Conservation (phyloP, 139 green algal genomes). For the Chlamydomonas eustigma region DNA sequence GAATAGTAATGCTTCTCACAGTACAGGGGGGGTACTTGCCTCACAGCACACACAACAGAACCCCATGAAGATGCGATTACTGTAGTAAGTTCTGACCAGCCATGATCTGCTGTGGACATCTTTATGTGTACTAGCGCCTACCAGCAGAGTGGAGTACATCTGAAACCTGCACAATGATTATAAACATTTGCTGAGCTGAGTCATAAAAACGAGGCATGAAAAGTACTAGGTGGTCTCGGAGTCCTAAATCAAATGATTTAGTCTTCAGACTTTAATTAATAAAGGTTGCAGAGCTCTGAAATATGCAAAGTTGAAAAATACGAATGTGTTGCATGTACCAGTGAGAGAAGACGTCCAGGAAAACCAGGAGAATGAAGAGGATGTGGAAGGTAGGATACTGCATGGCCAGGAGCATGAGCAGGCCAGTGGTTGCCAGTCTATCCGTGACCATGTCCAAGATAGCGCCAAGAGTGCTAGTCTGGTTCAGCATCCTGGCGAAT, state of each 20-base stretch:
- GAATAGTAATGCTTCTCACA: too few relatives aligned
- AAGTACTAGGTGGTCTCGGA: too few relatives aligned
- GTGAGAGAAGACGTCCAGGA: conserved; percentile 91
- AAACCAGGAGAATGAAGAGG: conserved; percentile 65
- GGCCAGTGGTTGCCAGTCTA: conserved; percentile 80
- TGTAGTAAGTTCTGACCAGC: conserved; percentile 90
- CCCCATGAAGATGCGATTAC: conserved; percentile 90
- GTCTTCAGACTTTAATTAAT: too few relatives aligned
- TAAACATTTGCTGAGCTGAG: too few relatives aligned
- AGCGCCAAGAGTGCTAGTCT: conserved; percentile 81
- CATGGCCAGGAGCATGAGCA: conserved; percentile 75
- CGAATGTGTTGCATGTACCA: too few relatives aligned
- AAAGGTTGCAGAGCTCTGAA: too few relatives aligned
- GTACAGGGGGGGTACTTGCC: too few relatives aligned
- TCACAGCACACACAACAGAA: conserved; percentile 90
- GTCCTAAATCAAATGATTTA: too few relatives aligned
- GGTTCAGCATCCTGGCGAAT: conserved; percentile 75
- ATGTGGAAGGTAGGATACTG: conserved; percentile 52
- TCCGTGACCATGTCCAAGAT: conserved; percentile 99
- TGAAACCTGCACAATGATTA: conserved; percentile 44
- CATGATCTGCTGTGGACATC: conserved; percentile 56
- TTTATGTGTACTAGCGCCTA: conserved; percentile 74
- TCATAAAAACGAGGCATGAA: too few relatives aligned
- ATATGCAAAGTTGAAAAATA: too few relatives aligned
- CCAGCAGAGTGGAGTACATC: conserved; percentile 74